These are phyloP conservation scores for Raffaelea albimanens DNA, from an alignment of 2,329 filamentous ascomycete species.

Conservation along the genomic window DNA sequence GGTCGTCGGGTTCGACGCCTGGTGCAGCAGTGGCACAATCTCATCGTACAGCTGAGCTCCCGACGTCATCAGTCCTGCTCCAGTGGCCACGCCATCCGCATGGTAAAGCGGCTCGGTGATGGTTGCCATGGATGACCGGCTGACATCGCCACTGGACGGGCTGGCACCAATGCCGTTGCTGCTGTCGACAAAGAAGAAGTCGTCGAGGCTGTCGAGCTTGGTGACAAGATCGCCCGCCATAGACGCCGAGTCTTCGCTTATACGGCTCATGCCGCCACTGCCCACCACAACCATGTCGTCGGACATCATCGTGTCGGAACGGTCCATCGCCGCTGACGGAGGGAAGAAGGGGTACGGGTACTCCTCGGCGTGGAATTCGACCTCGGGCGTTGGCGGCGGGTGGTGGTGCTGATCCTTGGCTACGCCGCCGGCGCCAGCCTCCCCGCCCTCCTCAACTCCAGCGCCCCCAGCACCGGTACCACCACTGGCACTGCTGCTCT, in stretches of 20 bases:
- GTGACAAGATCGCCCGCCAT: constrained; percentile 62
- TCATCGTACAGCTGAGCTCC: constrained; percentile 84
- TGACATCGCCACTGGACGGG: constrained; percentile 43
- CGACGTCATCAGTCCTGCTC: constrained; percentile 37
- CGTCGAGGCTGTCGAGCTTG: constrained; percentile 69
- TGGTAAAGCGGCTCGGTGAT: constrained; percentile 47
- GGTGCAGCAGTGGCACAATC: constrained; percentile 79
- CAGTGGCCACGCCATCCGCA: neutral
- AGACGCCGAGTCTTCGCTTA: neutral
- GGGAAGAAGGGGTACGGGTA: constrained; percentile 75
- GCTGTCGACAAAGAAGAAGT: too few relatives aligned
- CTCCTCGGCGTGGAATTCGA: constrained; percentile 89
- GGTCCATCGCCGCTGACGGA: constrained; percentile 34
- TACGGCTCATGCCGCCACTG: neutral
- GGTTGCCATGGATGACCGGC: constrained; percentile 47
- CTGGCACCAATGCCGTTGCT: constrained; percentile 55
- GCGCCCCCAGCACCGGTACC: constrained; percentile 14
- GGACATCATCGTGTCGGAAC: constrained; percentile 87
- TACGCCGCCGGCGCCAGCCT: neutral
- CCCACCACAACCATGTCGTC: constrained; percentile 55
- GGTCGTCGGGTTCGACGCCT: constrained; percentile 67
- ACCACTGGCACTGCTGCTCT: constrained; percentile 50
- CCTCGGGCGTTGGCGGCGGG: constrained; percentile 65
- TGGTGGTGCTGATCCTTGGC: constrained; percentile 21
- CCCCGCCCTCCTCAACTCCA: neutral